These are phyloP conservation scores for Acanthochlamys bracteata DNA, from an alignment of 106 monocot genomes.

Conservation along the genomic window DNA sequence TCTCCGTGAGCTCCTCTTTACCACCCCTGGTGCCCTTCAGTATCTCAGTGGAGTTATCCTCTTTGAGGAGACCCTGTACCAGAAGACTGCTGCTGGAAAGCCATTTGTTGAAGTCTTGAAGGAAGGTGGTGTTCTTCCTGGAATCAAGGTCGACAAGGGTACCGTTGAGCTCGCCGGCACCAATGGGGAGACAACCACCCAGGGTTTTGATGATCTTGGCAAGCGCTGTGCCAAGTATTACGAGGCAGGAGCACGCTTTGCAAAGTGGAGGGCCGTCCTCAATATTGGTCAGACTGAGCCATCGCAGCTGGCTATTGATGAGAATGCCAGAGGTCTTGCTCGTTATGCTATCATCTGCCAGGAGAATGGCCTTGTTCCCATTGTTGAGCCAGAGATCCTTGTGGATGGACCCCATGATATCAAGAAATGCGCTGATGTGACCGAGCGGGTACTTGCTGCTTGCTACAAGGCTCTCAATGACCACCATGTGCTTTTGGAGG, in stretches of 20 bases:
- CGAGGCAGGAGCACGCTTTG: slow-evolving; percentile 14
- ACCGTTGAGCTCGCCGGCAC: slow-evolving; percentile 13
- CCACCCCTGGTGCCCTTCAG: slow-evolving; percentile 43
- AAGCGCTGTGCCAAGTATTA: slow-evolving; percentile 11
- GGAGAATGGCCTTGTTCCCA: slow-evolving; percentile 14
- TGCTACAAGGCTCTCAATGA: slow-evolving; percentile 12
- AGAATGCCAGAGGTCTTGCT: slow-evolving; percentile 5
- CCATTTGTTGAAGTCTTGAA: slow-evolving; percentile 7
- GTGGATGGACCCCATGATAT: slow-evolving; percentile 12
- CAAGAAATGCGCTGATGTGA: slow-evolving; percentile 7
- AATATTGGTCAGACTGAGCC: slow-evolving; percentile 4
- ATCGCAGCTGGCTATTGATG: slow-evolving; percentile 2
- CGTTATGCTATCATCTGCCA: slow-evolving; percentile 14
- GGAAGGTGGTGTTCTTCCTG: slow-evolving; percentile 11
- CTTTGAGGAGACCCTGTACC: slow-evolving; percentile 43
- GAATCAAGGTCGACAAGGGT: slow-evolving; percentile 14
- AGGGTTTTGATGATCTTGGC: slow-evolving; percentile 15
- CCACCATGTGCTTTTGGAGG: slow-evolving; percentile 12
- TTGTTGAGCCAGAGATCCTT: slow-evolving; percentile 11
- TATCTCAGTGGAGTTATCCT: slow-evolving; percentile 46
- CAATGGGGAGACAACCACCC: slow-evolving; percentile 17
- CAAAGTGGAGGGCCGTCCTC: slow-evolving; percentile 15
- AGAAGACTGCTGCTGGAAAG: slow-evolving; percentile 9
- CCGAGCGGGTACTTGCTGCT: slow-evolving; percentile 11
- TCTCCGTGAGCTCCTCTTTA: slow-evolving; percentile 31